A percentile compares a stretch with the other conserved stretches of the same genome.
Evolutionary conservation across 306 rosid genomes (phyloP).

Genomic region (Rosa lucieae): DNA sequence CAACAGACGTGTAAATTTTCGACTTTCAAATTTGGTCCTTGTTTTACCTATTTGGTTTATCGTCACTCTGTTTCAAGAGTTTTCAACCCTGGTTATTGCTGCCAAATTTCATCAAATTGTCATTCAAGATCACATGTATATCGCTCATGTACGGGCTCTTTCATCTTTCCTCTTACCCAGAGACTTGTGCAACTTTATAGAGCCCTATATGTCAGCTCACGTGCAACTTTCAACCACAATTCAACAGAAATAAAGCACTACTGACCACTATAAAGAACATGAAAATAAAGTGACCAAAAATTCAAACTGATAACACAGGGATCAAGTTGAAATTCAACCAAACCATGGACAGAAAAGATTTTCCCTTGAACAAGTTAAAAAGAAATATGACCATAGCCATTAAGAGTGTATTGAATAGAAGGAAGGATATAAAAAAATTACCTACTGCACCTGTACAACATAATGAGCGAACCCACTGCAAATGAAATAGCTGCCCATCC

Average conservation of each 20-base stretch:
- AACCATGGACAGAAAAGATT: not conserved
- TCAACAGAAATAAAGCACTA: not conserved
- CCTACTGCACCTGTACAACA: constrained; percentile 92
- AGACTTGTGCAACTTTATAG: not conserved
- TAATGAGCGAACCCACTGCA: constrained; percentile 52
- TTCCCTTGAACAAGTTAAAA: not conserved
- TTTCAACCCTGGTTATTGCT: not conserved
- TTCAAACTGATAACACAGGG: not conserved
- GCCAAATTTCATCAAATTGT: not conserved
- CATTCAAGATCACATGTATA: not conserved
- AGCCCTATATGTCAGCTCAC: not conserved
- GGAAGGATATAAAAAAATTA: constrained; percentile 22
- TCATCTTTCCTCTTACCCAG: not conserved
- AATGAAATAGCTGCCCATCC: constrained; percentile 73
- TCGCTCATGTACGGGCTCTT: not conserved
- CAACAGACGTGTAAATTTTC: not conserved
- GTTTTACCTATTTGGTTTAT: not conserved
- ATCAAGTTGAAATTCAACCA: not conserved
- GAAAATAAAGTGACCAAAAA: not conserved
- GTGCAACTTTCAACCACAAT: not conserved
- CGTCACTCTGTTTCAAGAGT: not conserved
- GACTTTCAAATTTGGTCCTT: not conserved
- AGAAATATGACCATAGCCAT: not conserved
- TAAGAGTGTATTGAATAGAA: not conserved
- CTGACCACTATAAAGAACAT: not conserved